phyloP scores from a whole-genome alignment of 371 early-diverging fungal species.

The Catenaria anguillulae region DNA sequence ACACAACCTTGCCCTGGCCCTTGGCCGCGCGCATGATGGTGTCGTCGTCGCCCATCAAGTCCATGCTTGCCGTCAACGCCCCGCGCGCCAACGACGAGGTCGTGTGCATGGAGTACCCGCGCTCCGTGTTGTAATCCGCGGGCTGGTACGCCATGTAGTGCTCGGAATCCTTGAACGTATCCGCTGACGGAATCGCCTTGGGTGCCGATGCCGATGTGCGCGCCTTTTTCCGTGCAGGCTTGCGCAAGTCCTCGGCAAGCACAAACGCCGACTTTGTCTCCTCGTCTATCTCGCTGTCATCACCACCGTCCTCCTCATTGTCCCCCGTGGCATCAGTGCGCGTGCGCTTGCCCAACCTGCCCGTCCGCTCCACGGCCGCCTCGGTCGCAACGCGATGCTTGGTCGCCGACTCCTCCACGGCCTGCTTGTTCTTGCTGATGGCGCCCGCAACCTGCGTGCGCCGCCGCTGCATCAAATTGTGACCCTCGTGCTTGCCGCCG shows the following conservation, averaged over 20 bases:
- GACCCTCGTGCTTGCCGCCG: slow-evolving; percentile 56
- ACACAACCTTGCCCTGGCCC: slow-evolving; percentile 43
- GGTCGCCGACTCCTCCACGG: slow-evolving; percentile 9
- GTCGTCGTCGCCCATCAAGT: slow-evolving; percentile 71
- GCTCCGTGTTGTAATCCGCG: slow-evolving; percentile 73
- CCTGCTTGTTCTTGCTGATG: slow-evolving; percentile 28
- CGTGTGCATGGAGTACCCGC: slow-evolving; percentile 69
- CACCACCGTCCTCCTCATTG: slow-evolving; percentile 11
- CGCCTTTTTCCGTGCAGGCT: background rate
- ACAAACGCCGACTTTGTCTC: background rate
- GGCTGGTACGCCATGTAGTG: slow-evolving; percentile 79
- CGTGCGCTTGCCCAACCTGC: slow-evolving; percentile 3
- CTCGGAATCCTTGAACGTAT: slow-evolving; percentile 55
- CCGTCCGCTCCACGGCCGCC: slow-evolving; percentile 2
- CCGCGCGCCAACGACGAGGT: slow-evolving; percentile 63
- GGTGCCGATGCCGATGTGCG: background rate
- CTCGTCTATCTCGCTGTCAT: slow-evolving; percentile 11
- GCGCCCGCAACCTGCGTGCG: slow-evolving; percentile 40
- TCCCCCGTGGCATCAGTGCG: too few species aligned
- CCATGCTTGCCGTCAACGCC: slow-evolving; percentile 58
- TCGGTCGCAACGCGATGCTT: background rate
- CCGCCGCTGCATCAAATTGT: slow-evolving; percentile 61
- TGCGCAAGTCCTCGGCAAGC: slow-evolving; percentile 21
- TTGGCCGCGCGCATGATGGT: slow-evolving; percentile 28
- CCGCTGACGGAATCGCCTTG: slow-evolving; percentile 15